Evolutionary conservation across 2,329 filamentous ascomycete genomes (phyloP).

Genomic region (Ceratocystis ficicola): DNA sequence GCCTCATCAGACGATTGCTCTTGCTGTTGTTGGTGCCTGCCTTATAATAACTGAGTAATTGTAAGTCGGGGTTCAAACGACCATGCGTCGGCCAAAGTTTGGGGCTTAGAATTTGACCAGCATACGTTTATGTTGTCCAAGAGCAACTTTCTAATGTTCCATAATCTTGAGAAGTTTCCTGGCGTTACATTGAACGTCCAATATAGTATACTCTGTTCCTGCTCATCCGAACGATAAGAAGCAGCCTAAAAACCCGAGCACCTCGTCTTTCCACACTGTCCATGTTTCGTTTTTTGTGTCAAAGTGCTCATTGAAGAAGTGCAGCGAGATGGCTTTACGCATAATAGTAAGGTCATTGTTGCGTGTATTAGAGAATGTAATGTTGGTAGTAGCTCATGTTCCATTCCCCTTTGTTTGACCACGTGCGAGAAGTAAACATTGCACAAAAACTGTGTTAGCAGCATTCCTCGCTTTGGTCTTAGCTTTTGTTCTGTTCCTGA

Average conservation of each 20-base stretch:
- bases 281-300: constrained; percentile 13
- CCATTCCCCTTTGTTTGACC: constrained; percentile 8
- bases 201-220: neutral
- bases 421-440: neutral
- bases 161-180: neutral
- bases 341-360: neutral
- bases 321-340: neutral
- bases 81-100: neutral
- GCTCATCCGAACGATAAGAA: neutral
- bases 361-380: neutral
- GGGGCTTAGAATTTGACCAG: neutral
- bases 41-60: neutral
- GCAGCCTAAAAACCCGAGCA: constrained; percentile 6
- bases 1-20: neutral
- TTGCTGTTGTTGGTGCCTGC: constrained; percentile 5
- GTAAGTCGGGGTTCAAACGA: neutral
- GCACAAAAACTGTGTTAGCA: neutral
- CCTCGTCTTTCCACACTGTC: neutral
- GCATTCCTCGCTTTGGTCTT: constrained; percentile 8
- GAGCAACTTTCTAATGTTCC: neutral
- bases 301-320: neutral
- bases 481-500: neutral
- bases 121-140: neutral
- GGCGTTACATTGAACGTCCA: neutral
- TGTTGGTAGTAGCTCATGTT: neutral